These are phyloP conservation scores for Thelonectria olida DNA, from an alignment of 2,329 filamentous ascomycete genomes.

Conservation along the genomic window DNA sequence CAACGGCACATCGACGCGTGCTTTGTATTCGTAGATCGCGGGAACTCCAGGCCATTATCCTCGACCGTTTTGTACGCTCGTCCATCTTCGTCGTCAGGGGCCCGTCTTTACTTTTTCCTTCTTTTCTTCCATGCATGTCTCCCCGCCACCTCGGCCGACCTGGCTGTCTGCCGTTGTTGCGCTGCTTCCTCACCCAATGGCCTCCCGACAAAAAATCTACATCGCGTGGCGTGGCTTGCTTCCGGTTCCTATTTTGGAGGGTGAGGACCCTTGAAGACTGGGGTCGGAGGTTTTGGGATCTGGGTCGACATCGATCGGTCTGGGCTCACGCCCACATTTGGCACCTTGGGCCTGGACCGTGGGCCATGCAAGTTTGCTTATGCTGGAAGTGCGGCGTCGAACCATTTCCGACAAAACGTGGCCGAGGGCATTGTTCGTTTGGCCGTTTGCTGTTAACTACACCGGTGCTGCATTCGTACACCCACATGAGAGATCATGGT, in stretches of 20 bases:
- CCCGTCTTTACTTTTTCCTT: neutral
- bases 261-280: slow-evolving; percentile 2
- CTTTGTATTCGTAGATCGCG: too few relatives aligned
- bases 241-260: slow-evolving; percentile 6
- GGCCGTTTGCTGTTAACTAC: neutral
- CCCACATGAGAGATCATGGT: neutral
- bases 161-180: neutral
- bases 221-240: slow-evolving; percentile 26
- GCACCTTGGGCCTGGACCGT: slow-evolving; percentile 26
- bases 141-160: neutral
- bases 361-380: slow-evolving; percentile 10
- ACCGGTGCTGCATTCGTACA: neutral
- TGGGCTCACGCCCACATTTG: slow-evolving; percentile 30
- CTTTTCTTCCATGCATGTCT: slow-evolving; percentile 11
- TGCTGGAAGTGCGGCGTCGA: slow-evolving; percentile 23
- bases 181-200: neutral
- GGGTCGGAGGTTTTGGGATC: slow-evolving; percentile 20
- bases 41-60: too few relatives aligned
- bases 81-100: neutral
- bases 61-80: too few relatives aligned
- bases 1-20: too few relatives aligned
- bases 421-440: neutral
- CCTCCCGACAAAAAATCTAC: slow-evolving; percentile 18
- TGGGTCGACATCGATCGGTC: slow-evolving; percentile 32
- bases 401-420: slow-evolving; percentile 26